Conservation (phyloP, 306 rosid genomes). For the Sechiopsis laciniata region DNA sequence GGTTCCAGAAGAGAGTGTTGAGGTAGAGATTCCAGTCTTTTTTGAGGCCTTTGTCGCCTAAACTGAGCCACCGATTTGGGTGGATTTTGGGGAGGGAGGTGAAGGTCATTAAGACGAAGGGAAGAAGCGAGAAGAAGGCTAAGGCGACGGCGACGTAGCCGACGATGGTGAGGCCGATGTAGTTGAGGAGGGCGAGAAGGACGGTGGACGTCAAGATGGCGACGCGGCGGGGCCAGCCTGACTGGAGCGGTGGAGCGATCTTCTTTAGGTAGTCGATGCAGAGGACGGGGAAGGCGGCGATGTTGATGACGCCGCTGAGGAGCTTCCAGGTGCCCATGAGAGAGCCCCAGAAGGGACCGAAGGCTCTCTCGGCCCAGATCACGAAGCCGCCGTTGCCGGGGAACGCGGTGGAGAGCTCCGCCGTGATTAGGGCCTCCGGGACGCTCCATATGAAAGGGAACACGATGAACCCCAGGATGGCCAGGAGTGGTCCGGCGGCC, state of each 20-base stretch:
- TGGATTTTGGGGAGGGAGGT: constrained; percentile 12
- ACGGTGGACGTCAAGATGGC: not conserved
- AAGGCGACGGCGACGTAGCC: constrained; percentile 19
- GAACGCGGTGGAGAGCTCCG: constrained; percentile 23
- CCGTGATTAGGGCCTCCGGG: constrained; percentile 21
- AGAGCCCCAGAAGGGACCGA: constrained; percentile 23
- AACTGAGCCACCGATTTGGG: constrained; percentile 8
- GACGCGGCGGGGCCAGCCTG: constrained; percentile 19
- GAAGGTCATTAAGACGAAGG: constrained; percentile 3
- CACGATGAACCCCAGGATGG: constrained; percentile 13
- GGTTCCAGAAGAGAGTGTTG: constrained; percentile 22
- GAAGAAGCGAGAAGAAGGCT: constrained; percentile 1
- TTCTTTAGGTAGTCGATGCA: constrained; percentile 17
- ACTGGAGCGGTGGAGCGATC: not conserved
- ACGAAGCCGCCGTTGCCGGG: constrained; percentile 23
- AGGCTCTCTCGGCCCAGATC: constrained; percentile 18
- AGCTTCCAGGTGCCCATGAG: constrained; percentile 19
- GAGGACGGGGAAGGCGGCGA: constrained; percentile 20
- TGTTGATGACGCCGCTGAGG: constrained; percentile 22
- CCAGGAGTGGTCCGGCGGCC: constrained; percentile 20
- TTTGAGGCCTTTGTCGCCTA: not conserved
- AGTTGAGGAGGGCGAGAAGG: constrained; percentile 8
- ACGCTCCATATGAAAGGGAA: constrained; percentile 21
- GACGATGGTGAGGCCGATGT: constrained; percentile 14
- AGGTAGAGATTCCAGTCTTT: constrained; percentile 15